A percentile compares a stretch with the other conserved stretches of the same genome.
Conservation (phyloP, 2,329 filamentous ascomycete genomes). For the Calycina marina region DNA sequence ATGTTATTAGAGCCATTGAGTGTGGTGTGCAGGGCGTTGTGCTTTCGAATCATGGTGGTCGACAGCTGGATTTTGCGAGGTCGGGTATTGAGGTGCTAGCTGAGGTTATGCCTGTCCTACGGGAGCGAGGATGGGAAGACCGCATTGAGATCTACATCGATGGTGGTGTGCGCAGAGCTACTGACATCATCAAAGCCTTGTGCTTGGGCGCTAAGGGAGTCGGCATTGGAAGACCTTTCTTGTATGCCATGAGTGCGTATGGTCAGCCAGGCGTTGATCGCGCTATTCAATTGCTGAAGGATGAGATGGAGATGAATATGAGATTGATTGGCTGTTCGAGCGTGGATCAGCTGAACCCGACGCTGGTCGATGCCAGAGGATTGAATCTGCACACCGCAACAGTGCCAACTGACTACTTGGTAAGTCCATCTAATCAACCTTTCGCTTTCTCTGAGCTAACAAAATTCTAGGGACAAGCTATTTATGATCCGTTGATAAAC, state of each 20-base stretch:
- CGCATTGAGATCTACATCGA: conserved; percentile 83
- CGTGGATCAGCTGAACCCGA: conserved; percentile 65
- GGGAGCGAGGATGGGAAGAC: conserved; percentile 56
- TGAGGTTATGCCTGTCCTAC: conserved; percentile 81
- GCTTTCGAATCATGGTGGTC: conserved; percentile 87
- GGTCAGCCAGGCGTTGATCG: conserved; percentile 75
- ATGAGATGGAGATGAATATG: conserved; percentile 99
- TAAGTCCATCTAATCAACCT: too few species aligned
- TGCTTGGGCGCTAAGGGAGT: conserved; percentile 86
- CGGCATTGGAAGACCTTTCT: conserved; percentile 84
- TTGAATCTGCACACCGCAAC: conserved; percentile 43
- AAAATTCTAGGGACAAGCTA: conserved; percentile 12
- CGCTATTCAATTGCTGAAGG: conserved; percentile 83
- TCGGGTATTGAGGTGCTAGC: conserved; percentile 83
- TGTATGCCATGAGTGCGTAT: conserved; percentile 93
- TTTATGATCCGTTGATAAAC: conserved; percentile 32
- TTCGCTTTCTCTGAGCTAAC: too few species aligned
- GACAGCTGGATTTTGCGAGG: conserved; percentile 83
- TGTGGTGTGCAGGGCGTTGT: conserved; percentile 77
- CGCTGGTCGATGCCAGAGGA: conserved; percentile 64
- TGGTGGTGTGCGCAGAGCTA: conserved; percentile 77
- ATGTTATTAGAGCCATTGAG: conserved; percentile 78
- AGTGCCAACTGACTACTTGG: conserved; percentile 47
- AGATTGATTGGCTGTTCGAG: conserved; percentile 68
- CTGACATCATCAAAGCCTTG: conserved; percentile 89